These are phyloP conservation scores for Aspergillus pseudonomiae DNA, from an alignment of 2,329 filamentous ascomycete species.

Conservation along the genomic window DNA sequence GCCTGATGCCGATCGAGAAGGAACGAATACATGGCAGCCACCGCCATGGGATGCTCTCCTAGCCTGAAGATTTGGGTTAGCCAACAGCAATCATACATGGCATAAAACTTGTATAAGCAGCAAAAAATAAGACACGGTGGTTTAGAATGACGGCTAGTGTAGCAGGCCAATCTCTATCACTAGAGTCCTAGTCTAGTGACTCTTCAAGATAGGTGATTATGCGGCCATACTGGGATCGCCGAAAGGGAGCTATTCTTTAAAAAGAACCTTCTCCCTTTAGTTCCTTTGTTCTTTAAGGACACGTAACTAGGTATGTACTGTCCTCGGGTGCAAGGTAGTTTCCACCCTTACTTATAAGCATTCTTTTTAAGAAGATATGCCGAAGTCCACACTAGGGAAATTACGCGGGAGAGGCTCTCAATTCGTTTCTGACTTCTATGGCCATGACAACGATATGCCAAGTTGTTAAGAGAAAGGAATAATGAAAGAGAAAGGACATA, in stretches of 20 bases:
- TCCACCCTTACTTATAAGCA: constrained; percentile 33
- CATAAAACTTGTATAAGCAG: background rate
- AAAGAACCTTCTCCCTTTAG: background rate
- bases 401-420: constrained; percentile 41
- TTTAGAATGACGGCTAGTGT: background rate
- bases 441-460: constrained; percentile 33
- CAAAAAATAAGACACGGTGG: background rate
- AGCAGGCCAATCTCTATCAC: background rate
- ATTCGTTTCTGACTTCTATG: constrained; percentile 40
- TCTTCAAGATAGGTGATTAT: constrained; percentile 10
- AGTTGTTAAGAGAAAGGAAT: constrained; percentile 16
- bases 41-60: constrained; percentile 52
- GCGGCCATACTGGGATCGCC: constrained; percentile 3
- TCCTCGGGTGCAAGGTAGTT: constrained; percentile 16
- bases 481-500: constrained; percentile 42
- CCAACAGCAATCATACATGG: constrained; percentile 15
- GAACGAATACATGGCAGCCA: constrained; percentile 53
- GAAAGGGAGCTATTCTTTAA: background rate
- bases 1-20: constrained; percentile 53
- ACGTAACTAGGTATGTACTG: constrained; percentile 11
- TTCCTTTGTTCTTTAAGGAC: constrained; percentile 8
- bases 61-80: constrained; percentile 44
- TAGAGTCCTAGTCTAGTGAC: background rate
- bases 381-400: constrained; percentile 32
- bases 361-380: constrained; percentile 28